Evolutionary conservation across 371 early-diverging fungal genomes (phyloP).

Genomic region (Parasitella parasitica): DNA sequence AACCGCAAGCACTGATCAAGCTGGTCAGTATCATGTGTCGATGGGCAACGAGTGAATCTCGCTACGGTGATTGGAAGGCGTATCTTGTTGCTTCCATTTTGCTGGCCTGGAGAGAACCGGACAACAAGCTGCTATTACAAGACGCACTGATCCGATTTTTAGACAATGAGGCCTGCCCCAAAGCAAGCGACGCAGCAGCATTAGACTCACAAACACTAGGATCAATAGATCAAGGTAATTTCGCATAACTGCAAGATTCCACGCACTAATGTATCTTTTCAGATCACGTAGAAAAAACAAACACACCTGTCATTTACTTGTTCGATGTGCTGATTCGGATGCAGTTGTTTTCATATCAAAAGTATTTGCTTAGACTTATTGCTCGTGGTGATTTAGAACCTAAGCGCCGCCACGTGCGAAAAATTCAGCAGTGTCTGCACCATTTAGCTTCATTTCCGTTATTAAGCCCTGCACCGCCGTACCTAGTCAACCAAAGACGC

Average conservation of each 20-base stretch:
- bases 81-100: slow-evolving; percentile 59
- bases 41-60: slow-evolving; percentile 59
- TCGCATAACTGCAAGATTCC: not conserved
- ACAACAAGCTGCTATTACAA: slow-evolving; percentile 34
- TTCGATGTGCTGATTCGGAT: slow-evolving; percentile 62
- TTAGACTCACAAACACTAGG: not conserved
- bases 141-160: slow-evolving; percentile 48
- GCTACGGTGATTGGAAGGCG: slow-evolving; percentile 59
- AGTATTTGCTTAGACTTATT: slow-evolving; percentile 62
- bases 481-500: slow-evolving; percentile 60
- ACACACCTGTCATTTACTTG: slow-evolving; percentile 31
- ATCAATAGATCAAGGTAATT: slow-evolving; percentile 11
- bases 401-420: slow-evolving; percentile 35
- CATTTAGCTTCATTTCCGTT: slow-evolving; percentile 60
- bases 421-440: slow-evolving; percentile 49
- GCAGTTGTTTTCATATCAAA: slow-evolving; percentile 62
- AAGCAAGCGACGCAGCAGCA: not conserved
- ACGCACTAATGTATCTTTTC: no score
- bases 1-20: slow-evolving; percentile 11
- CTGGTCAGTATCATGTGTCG: slow-evolving; percentile 47
- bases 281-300: not conserved
- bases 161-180: slow-evolving; percentile 23
- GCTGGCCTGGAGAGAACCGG: slow-evolving; percentile 48
- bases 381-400: slow-evolving; percentile 64
- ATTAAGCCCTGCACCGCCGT: slow-evolving; percentile 32